Percentiles rank a stretch among this genome's conserved stretches.
These are phyloP conservation scores for Abrus precatorius DNA, from an alignment of 306 rosid species.

Conservation along the genomic window DNA sequence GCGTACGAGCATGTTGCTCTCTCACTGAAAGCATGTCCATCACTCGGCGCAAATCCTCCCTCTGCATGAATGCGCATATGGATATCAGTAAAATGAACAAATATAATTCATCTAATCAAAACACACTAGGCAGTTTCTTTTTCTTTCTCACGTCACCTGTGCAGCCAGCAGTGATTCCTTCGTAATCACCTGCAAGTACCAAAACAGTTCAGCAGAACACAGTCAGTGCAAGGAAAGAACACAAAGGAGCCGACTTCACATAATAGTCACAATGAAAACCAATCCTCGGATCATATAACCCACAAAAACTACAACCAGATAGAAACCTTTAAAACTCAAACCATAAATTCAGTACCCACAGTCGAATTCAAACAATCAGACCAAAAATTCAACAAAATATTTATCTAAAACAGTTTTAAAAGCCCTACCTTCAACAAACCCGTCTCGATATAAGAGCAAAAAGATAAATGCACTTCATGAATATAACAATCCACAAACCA, in stretches of 20 bases:
- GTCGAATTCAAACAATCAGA: not conserved
- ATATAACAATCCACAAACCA: conserved; percentile 17
- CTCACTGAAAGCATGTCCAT: conserved; percentile 80
- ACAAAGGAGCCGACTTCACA: conserved; percentile 22
- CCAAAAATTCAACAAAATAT: conserved; percentile 13
- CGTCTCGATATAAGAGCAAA: not conserved
- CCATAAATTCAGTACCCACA: not conserved
- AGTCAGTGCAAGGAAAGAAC: conserved; percentile 10
- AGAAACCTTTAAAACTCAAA: conserved; percentile 8
- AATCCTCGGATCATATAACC: not conserved
- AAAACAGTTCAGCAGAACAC: conserved; percentile 35
- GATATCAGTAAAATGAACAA: conserved; percentile 33
- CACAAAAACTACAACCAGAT: conserved; percentile 5
- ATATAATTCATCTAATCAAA: not conserved
- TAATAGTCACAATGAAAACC: not conserved
- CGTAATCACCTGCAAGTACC: conserved; percentile 73
- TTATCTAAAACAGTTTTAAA: conserved; percentile 6
- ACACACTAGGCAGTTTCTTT: not conserved
- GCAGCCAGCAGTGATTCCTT: conserved; percentile 79
- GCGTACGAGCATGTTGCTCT: conserved; percentile 86
- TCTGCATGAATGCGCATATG: conserved; percentile 57
- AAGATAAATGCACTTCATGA: not conserved
- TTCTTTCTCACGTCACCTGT: conserved; percentile 64
- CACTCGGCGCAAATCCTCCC: conserved; percentile 85
- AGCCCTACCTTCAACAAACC: conserved; percentile 12